Base-by-base conservation (phyloP, 176 grass and related monocot genomes). In the Zea luxurians region DNA sequence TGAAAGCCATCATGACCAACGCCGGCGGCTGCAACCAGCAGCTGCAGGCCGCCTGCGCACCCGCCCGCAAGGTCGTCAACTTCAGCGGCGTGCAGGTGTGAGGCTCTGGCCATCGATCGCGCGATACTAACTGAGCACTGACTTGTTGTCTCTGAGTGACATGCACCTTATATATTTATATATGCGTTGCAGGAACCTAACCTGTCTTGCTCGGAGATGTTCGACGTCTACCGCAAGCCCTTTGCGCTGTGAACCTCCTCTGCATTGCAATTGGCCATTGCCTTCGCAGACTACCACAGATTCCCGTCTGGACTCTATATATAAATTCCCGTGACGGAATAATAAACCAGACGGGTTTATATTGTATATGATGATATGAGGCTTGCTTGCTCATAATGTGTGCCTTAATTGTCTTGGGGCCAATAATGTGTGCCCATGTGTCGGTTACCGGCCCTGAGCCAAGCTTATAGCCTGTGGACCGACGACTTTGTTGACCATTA, bases 161-260 rank as follows among this genome's bases (percentile, higher is more conserved):
- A 57, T 57, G 7, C 54, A 59, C 18, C 53, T 55, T 17, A 54
- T 54, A n/a, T 54, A 46, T 21, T 2, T 3, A 2, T n/a, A n/a
- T n/a, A n/a, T n/a, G n/a, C n/a, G n/a, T n/a, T 81, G 77, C 91
- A 98, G 96, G 88, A 94, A 85, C 96, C 89, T 78, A 88, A 88
- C 70, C 34, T 98, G 54, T 94, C 95, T 63, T 86, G 80, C 58
- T 88, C 89, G 2, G 83, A 92, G 21, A 88, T 10, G 80, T 92
- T 98, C 50, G 80, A 98, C 57, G 79, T 94, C 77, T 73, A 92
- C 17, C 38, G 59, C 57, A 88, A 54, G 81, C 68, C 92, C 1
- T 92, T 98, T 66, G 58, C 50, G 48, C 49, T 98, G 85, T 98
- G 12, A 92, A 71, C 62, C n/a, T 8, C 4, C 36, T 11, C 27